A percentile compares a stretch with the other conserved stretches of the same genome.
Evolutionary conservation across 1,284 basidiomycete species (phyloP).

Genomic region (Ceratorhiza oryzae-sativae): DNA sequence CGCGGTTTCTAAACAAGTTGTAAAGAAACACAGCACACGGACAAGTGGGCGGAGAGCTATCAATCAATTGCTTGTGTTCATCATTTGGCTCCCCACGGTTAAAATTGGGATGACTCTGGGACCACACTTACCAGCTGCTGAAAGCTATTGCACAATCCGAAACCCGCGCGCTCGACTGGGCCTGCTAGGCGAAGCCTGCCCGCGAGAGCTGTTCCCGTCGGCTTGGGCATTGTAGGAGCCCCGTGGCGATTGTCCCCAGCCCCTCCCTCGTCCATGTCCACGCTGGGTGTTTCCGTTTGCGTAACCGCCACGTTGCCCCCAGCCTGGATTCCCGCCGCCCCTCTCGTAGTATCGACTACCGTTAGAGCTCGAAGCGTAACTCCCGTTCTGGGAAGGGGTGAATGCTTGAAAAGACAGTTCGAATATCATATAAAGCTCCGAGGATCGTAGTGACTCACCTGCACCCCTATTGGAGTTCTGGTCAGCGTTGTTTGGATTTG

Average conservation of each 20-base stretch:
- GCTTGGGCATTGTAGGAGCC: conserved; percentile 12
- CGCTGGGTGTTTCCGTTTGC: not conserved
- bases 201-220: not conserved
- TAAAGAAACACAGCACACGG: conserved; percentile 20
- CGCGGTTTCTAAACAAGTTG: conserved; percentile 20
- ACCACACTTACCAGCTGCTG: not conserved
- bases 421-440: not conserved
- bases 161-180: not conserved
- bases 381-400: not conserved
- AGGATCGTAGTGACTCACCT: not conserved
- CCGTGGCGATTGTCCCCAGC: not conserved
- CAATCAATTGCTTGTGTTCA: conserved; percentile 25
- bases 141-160: not conserved
- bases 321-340: not conserved
- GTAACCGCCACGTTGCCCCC: not conserved
- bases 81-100: not conserved
- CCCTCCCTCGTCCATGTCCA: conserved; percentile 3
- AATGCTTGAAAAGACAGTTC: not conserved
- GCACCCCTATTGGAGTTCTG: no score
- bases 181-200: not conserved
- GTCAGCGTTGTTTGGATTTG: not conserved
- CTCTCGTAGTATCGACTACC: not conserved
- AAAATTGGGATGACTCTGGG: not conserved
- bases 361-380: not conserved
- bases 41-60: conserved; percentile 27